Evolutionary conservation across 345 rosid genomes (phyloP).

Genomic region (Eucalyptus tenuipes): DNA sequence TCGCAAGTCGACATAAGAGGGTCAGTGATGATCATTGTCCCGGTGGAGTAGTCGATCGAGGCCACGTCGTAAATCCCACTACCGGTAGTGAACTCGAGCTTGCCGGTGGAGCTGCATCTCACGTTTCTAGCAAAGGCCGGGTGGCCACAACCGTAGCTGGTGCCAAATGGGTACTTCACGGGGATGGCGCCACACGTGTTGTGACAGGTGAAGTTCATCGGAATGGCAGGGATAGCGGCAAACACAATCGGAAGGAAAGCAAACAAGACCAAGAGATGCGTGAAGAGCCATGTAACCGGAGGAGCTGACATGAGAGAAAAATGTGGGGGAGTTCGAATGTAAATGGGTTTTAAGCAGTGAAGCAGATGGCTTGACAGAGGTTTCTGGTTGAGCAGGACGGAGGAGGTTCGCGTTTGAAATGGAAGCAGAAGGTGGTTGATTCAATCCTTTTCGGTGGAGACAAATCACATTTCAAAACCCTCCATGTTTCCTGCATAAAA

Average conservation of each 20-base stretch:
- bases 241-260: conserved; percentile 11
- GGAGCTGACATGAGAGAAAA: conserved; percentile 20
- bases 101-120: conserved; percentile 26
- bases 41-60: conserved; percentile 37
- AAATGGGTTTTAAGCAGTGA: neutral
- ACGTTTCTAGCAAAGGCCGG: conserved; percentile 38
- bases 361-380: neutral
- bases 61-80: conserved; percentile 33
- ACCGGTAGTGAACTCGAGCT: conserved; percentile 41
- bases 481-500: conserved; percentile 11
- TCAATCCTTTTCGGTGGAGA: conserved; percentile 12
- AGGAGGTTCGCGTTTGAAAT: neutral
- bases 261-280: neutral
- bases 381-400: neutral
- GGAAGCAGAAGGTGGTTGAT: neutral
- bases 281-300: conserved; percentile 1
- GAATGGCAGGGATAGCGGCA: conserved; percentile 21
- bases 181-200: conserved; percentile 33
- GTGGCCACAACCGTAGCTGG: conserved; percentile 39
- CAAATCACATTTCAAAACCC: conserved; percentile 2
- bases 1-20: conserved; percentile 60
- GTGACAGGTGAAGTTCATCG: conserved; percentile 37
- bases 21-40: conserved; percentile 22
- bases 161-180: conserved; percentile 18
- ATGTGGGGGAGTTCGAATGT: neutral